A percentile compares a stretch with the other conserved stretches of the same genome.
These are phyloP conservation scores for Acacia pycnantha DNA, from an alignment of 331 rosid species.

Conservation along the genomic window DNA sequence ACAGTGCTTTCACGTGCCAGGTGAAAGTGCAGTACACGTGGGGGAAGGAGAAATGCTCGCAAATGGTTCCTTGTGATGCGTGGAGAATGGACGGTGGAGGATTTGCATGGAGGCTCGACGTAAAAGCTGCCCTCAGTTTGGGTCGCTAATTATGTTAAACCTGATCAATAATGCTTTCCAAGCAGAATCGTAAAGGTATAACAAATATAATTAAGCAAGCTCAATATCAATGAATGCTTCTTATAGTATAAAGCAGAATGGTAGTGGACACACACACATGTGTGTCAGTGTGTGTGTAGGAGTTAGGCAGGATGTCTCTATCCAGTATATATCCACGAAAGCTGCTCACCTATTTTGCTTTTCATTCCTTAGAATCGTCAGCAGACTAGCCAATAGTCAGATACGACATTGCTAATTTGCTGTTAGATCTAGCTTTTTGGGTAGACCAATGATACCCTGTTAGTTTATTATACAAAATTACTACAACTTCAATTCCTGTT, in stretches of 20 bases:
- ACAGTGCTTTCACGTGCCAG: constrained; percentile 41
- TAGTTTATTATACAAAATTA: not conserved
- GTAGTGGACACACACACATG: not conserved
- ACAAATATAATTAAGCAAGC: not conserved
- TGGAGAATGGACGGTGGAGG: constrained; percentile 74
- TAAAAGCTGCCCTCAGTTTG: constrained; percentile 61
- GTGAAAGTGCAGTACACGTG: constrained; percentile 49
- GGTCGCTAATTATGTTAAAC: constrained; percentile 31
- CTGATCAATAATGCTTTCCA: not conserved
- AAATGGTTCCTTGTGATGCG: constrained; percentile 61
- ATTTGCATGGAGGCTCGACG: constrained; percentile 80
- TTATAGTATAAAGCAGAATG: not conserved
- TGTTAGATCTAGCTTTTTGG: not conserved
- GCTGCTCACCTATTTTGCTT: not conserved
- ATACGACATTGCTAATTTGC: too few relatives aligned
- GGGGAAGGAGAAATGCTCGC: constrained; percentile 30
- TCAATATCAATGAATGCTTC: not conserved
- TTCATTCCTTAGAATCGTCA: not conserved
- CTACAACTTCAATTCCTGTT: not conserved
- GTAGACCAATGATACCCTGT: not conserved
- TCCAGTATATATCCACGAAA: not conserved
- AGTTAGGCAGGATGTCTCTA: not conserved
- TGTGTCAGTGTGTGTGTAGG: too few relatives aligned
- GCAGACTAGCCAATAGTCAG: not conserved
- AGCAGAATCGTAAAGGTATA: not conserved